Evolutionary conservation across 2,329 filamentous ascomycete species (phyloP), one percentile per base, ranked within the genome.

Genomic region (Pezicula neosporulosa): DNA sequence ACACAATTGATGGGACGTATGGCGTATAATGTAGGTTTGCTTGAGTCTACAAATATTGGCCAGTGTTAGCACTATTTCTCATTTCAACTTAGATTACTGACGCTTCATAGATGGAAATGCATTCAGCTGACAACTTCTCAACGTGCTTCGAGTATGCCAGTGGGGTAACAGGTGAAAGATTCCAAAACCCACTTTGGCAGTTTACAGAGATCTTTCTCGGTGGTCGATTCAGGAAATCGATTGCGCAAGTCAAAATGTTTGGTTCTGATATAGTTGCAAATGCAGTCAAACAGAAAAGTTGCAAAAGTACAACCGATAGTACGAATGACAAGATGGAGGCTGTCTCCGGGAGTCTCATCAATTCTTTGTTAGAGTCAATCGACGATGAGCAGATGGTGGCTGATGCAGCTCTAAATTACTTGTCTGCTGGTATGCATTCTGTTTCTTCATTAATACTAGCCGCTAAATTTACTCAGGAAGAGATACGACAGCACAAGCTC

Each of bases 1-100:
- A 86, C 82, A 19, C 75, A 81, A 52, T 62, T 86, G 21, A 85
- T 87, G 78, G 83, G 83, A n/a, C 76, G 76, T 54, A 83, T 86
- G 79, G 83, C 83, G 13, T 87, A 86, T 58, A 78, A 83, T 61
- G 76, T 73, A 64, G 58, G 52, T 38, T 28, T 35, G 2, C 4
- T 35, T 18, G 21, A 19, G 28, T 24, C 12, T 16, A 44, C 15
- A 15, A 33, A 36, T 28, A 3, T 6, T 28, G 30, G 19, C 4
- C 4, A 4, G 30, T 33, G 30, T 33, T 33, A 33, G 12, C 9
- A 5, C 6, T 35, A 18, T 38, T 33, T 3, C 35, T 33, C 35
- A 33, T 55, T 24, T 52, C 49, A 13, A 37, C 50, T 54, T n/a
- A 56, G 16, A 16, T 33, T 38, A 46, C 24, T 44, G 42, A 44